A percentile compares a stretch with the other conserved stretches of the same genome.
Conservation (phyloP, 163 green algal genomes). For the Trebouxiophyceae sp. region DNA sequence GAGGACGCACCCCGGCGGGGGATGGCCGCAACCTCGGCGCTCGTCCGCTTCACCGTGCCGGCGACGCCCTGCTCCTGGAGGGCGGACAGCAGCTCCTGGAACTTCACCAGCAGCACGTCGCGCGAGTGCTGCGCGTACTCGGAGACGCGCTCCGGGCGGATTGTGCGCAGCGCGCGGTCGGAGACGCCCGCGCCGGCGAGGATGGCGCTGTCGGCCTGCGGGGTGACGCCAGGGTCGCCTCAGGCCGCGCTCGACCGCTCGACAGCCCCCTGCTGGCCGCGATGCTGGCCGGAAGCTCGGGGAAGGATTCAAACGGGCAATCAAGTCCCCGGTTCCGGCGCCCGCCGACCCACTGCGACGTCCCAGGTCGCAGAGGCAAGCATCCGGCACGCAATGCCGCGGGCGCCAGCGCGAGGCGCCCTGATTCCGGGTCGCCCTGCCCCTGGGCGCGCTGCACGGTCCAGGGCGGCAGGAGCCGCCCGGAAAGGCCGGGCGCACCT, state of each 20-base stretch:
- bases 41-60: neutral
- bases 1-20: too few relatives aligned
- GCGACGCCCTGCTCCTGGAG: conserved; percentile 4
- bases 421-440: neutral
- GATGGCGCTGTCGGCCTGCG: neutral
- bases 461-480: neutral
- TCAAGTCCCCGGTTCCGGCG: too few relatives aligned
- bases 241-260: neutral
- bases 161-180: conserved; percentile 1
- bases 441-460: neutral
- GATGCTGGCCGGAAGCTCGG: neutral
- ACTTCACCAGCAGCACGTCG: neutral
- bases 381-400: too few relatives aligned
- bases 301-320: too few relatives aligned
- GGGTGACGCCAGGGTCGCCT: neutral
- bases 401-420: too few relatives aligned
- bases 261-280: neutral
- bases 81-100: conserved; percentile 3
- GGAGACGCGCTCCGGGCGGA: neutral
- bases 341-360: too few relatives aligned
- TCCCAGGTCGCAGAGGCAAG: too few relatives aligned
- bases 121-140: conserved; percentile 3
- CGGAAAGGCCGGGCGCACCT: neutral
- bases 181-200: neutral
- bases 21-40: neutral